phyloP scores from a whole-genome alignment of 2,329 filamentous ascomycete genomes.

The Fusarium sp. region DNA sequence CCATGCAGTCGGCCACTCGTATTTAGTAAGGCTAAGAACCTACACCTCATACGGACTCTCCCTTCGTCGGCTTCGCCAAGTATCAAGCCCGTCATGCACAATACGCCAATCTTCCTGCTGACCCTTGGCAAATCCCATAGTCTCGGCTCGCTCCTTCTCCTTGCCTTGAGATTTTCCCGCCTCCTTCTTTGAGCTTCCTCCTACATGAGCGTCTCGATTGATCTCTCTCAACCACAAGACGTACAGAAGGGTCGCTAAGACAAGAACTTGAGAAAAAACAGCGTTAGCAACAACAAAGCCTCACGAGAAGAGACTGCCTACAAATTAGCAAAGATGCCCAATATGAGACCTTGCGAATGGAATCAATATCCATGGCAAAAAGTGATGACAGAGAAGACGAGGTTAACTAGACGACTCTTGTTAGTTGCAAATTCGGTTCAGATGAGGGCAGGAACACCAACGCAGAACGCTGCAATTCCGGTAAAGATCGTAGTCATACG shows the following conservation, averaged over 20 bases:
- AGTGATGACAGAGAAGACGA: neutral
- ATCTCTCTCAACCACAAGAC: neutral
- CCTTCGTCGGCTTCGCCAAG: neutral
- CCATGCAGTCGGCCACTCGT: no score
- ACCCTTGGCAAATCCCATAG: neutral
- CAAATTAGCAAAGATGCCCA: neutral
- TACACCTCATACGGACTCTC: neutral
- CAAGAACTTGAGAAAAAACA: neutral
- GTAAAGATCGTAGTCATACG: neutral
- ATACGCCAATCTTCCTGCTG: neutral
- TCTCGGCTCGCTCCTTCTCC: neutral
- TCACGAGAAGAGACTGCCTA: neutral
- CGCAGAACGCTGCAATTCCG: neutral
- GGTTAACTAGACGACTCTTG: neutral
- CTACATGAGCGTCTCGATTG: neutral
- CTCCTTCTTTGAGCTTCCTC: neutral
- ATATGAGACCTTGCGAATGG: neutral
- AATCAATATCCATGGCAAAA: neutral
- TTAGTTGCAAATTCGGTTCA: neutral
- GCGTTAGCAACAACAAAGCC: neutral
- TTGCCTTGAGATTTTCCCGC: fast-evolving
- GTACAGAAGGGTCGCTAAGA: neutral
- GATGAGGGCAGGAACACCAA: neutral
- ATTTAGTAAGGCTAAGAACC: no score
- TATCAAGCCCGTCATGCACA: neutral